phyloP scores from a whole-genome alignment of 768 basidiomycete species.

The Botryobasidium botryosum region DNA sequence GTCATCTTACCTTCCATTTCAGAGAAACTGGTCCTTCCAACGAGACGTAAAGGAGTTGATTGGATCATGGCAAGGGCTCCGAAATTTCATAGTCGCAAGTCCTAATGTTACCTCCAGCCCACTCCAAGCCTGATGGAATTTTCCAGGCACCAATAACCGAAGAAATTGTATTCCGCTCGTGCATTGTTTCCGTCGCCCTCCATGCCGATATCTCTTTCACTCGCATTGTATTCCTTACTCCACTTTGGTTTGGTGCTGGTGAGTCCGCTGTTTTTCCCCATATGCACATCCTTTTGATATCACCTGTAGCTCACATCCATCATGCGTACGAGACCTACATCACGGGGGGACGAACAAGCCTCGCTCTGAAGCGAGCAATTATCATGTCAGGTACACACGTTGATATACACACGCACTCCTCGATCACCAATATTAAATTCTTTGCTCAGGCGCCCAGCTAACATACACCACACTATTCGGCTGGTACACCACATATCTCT shows the following conservation, averaged over 20 bases:
- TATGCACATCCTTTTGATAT: background rate
- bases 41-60: slow-evolving; percentile 27
- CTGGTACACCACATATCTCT: slow-evolving; percentile 69
- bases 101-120: background rate
- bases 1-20: slow-evolving; percentile 34
- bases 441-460: slow-evolving; percentile 59
- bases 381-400: slow-evolving; percentile 33
- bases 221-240: slow-evolving; percentile 62
- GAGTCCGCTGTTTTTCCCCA: slow-evolving; percentile 17
- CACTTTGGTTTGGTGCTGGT: slow-evolving; percentile 83
- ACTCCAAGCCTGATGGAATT: background rate
- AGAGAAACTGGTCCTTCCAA: slow-evolving; percentile 31
- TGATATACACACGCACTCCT: background rate
- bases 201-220: slow-evolving; percentile 38
- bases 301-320: slow-evolving; percentile 61
- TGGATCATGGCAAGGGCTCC: slow-evolving; percentile 36
- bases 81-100: slow-evolving; percentile 48
- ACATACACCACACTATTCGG: slow-evolving; percentile 88
- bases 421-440: background rate
- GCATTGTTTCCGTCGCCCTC: slow-evolving; percentile 56
- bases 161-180: slow-evolving; percentile 80
- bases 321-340: slow-evolving; percentile 81
- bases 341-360: slow-evolving; percentile 44
- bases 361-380: slow-evolving; percentile 48
- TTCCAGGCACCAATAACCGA: slow-evolving; percentile 76